Evolutionary conservation across 1,139 yeast species (phyloP).

Genomic region (Blastobotrys persicus): DNA sequence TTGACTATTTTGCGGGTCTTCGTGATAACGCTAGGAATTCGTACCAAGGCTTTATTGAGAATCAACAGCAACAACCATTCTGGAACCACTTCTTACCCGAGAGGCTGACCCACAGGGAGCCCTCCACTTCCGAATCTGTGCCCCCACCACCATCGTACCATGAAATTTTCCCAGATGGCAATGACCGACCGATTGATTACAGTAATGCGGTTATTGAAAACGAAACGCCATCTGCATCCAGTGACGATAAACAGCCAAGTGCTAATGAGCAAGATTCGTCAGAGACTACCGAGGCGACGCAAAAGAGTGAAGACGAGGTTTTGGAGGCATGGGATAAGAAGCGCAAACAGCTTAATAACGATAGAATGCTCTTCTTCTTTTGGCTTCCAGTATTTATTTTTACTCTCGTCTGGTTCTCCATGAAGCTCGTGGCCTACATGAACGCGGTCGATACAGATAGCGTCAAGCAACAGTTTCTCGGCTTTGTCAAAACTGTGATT

Average conservation of each 20-base stretch:
- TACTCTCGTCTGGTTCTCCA: slow-evolving; percentile 30
- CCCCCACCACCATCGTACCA: slow-evolving; percentile 62
- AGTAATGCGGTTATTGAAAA: slow-evolving; percentile 29
- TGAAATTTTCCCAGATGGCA: slow-evolving; percentile 72
- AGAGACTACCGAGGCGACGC: slow-evolving; percentile 16
- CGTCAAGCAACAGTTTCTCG: slow-evolving; percentile 3
- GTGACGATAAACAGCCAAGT: slow-evolving; percentile 10
- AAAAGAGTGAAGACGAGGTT: slow-evolving; percentile 24
- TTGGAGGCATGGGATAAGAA: slow-evolving; percentile 30
- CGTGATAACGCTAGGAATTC: slow-evolving; percentile 18
- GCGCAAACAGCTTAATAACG: slow-evolving; percentile 65
- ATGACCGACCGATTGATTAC: slow-evolving; percentile 38
- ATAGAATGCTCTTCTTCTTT: slow-evolving; percentile 78
- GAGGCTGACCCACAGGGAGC: background rate
- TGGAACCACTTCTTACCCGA: slow-evolving; percentile 15
- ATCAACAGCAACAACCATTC: slow-evolving; percentile 6
- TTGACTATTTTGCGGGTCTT: slow-evolving; percentile 19
- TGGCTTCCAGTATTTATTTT: slow-evolving; percentile 46
- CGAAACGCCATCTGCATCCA: slow-evolving; percentile 14
- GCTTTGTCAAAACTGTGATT: slow-evolving; percentile 7
- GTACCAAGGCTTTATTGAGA: slow-evolving; percentile 13
- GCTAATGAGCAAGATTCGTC: background rate
- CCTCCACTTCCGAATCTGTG: slow-evolving; percentile 14
- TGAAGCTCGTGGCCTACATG: slow-evolving; percentile 20
- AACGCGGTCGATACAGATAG: slow-evolving; percentile 10